These are phyloP conservation scores for Silene coronaria DNA, from an alignment of 179 eudicot species.

Conservation along the genomic window DNA sequence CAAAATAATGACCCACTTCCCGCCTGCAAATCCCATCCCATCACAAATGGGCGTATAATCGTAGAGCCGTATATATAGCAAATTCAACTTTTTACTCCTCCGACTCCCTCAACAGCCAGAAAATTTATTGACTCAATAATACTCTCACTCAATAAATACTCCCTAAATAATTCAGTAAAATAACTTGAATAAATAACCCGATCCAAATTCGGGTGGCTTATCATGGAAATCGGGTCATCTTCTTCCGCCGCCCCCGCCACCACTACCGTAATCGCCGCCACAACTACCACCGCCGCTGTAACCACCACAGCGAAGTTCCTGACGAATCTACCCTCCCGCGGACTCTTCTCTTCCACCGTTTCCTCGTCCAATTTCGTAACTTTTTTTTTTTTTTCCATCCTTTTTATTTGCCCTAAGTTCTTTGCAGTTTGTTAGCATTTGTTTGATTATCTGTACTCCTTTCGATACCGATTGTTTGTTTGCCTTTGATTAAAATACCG, in stretches of 20 bases:
- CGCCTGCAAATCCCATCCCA: too few relatives aligned
- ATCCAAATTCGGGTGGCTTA: not conserved
- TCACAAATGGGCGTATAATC: too few relatives aligned
- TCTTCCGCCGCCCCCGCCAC: constrained; percentile 26
- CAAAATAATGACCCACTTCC: too few relatives aligned
- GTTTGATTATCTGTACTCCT: not conserved
- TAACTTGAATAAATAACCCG: too few relatives aligned
- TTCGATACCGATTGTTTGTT: not conserved
- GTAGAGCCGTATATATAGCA: too few relatives aligned
- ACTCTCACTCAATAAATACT: not conserved
- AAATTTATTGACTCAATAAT: not conserved
- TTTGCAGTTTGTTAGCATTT: too few relatives aligned
- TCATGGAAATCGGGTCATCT: constrained; percentile 31
- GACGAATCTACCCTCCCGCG: constrained; percentile 60
- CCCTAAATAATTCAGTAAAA: not conserved
- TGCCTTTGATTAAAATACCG: not conserved
- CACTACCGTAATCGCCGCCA: constrained; percentile 28
- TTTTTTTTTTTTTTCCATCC: not conserved
- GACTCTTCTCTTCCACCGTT: constrained; percentile 54
- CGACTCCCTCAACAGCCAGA: not conserved
- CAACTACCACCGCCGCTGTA: constrained; percentile 25
- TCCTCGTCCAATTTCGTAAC: constrained; percentile 56
- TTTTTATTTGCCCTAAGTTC: constrained; percentile 16
- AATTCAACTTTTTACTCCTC: too few relatives aligned
- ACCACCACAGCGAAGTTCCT: too few relatives aligned